Conservation (phyloP, 2,329 filamentous ascomycete species). For the Capronia americana region DNA sequence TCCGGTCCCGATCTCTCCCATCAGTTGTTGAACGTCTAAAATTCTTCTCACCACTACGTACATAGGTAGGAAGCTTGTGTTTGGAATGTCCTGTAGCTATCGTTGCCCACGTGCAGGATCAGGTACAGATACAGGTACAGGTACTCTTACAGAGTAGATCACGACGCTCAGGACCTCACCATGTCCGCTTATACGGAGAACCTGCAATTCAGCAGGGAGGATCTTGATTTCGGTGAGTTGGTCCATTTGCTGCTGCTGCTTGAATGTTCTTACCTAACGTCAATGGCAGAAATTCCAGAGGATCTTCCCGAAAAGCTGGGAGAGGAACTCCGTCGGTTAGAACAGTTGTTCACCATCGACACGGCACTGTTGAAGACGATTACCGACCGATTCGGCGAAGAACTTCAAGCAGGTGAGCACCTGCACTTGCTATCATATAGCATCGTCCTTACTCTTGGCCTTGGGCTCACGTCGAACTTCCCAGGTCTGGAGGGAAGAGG, state of each 20-base stretch:
- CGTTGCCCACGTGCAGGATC: background rate
- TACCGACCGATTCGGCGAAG: constrained; percentile 80
- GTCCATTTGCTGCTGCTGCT: background rate
- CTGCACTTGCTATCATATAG: background rate
- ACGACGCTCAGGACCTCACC: background rate
- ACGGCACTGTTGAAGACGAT: constrained; percentile 79
- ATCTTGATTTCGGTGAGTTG: background rate
- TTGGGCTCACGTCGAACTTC: background rate
- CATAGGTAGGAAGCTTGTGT: background rate
- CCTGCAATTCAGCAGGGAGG: background rate
- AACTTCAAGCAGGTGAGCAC: constrained; percentile 75
- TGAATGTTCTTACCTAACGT: background rate
- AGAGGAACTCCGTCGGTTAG: constrained; percentile 74
- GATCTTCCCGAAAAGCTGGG: constrained; percentile 11
- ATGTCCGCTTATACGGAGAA: constrained; percentile 2
- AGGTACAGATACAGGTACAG: background rate
- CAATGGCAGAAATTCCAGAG: background rate
- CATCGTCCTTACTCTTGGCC: background rate
- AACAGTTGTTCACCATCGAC: constrained; percentile 77
- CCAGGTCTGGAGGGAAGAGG: background rate
- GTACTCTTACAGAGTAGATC: background rate
- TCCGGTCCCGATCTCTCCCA: background rate
- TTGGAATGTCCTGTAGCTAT: background rate
- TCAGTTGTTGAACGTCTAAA: background rate
- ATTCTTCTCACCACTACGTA: background rate